Conservation (phyloP, 306 rosid species). For the Rubus parviflorus region DNA sequence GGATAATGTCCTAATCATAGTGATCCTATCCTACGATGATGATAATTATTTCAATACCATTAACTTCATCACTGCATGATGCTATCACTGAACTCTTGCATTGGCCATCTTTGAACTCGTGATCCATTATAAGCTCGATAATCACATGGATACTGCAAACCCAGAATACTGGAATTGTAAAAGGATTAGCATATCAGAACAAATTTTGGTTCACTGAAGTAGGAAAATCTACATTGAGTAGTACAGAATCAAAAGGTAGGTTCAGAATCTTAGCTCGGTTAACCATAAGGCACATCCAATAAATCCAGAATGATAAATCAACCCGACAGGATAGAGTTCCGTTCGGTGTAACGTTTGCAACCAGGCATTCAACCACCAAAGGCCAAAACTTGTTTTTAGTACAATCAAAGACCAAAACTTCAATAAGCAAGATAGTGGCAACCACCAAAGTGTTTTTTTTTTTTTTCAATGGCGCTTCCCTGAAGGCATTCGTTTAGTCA, state of each 20-base stretch:
- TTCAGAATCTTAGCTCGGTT: not conserved
- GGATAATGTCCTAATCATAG: not conserved
- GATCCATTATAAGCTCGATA: not conserved
- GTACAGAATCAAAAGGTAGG: not conserved
- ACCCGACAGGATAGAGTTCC: not conserved
- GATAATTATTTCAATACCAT: not conserved
- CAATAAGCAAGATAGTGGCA: too few species aligned
- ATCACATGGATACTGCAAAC: constrained; percentile 9
- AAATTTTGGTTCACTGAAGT: not conserved
- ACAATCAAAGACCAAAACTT: not conserved
- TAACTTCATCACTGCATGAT: not conserved
- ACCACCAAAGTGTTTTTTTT: too few species aligned
- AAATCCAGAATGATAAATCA: not conserved
- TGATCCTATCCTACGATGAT: not conserved
- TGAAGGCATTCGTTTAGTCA: too few species aligned
- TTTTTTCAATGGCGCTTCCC: too few species aligned
- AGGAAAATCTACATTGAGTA: not conserved
- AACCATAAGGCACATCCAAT: not conserved
- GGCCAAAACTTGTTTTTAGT: not conserved
- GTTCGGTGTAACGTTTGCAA: not conserved
- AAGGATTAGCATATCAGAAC: not conserved
- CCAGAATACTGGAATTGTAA: not conserved
- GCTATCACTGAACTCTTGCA: not conserved
- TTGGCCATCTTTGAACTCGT: constrained; percentile 1
- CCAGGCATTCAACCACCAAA: not conserved